Conservation (phyloP, 148 eudicot species). For the Salicornia ramosissima region DNA sequence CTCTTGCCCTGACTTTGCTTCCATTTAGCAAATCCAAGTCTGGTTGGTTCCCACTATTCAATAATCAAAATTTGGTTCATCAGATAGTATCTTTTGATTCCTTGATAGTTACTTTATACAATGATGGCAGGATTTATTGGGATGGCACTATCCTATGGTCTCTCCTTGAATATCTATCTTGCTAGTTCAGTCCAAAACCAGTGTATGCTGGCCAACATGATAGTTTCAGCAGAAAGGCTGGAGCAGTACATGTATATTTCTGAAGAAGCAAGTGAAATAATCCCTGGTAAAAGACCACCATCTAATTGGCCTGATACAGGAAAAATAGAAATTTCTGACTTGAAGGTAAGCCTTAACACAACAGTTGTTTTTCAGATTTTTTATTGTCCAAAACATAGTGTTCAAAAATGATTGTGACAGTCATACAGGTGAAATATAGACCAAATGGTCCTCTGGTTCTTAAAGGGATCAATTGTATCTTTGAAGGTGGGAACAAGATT, state of each 20-base stretch:
- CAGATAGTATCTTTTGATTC: neutral
- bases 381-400: neutral
- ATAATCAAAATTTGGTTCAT: neutral
- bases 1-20: conserved; percentile 40
- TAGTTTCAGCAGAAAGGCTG: conserved; percentile 47
- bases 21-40: conserved; percentile 34
- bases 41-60: conserved; percentile 24
- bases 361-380: neutral
- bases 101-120: neutral
- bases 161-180: conserved; percentile 37
- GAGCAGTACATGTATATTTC: conserved; percentile 52
- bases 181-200: conserved; percentile 37
- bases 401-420: neutral
- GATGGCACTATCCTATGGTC: conserved; percentile 52
- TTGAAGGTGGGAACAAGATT: conserved; percentile 49
- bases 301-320: conserved; percentile 40
- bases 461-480: conserved; percentile 40
- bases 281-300: conserved; percentile 32
- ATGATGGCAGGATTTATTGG: conserved; percentile 40
- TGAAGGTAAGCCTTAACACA: conserved; percentile 29
- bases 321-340: conserved; percentile 34
- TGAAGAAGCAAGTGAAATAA: conserved; percentile 43
- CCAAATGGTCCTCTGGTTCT: conserved; percentile 48
- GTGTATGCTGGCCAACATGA: conserved; percentile 33
- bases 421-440: conserved; percentile 41